A percentile compares a stretch with the other conserved stretches of the same genome.
phyloP scores from a whole-genome alignment of 805 yeast genomes.

The Yamadazyma akitaensis region DNA sequence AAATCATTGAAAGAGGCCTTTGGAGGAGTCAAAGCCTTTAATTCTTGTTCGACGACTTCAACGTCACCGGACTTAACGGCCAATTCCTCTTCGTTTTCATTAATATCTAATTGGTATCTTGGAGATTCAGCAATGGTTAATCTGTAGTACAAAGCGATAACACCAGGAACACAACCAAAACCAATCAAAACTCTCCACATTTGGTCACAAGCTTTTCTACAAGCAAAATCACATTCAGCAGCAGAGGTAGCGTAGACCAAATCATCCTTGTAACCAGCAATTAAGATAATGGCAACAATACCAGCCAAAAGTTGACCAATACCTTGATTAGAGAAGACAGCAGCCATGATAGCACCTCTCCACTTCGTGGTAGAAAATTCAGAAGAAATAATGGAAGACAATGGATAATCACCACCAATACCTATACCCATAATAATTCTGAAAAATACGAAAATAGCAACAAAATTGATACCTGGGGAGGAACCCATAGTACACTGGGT shows the following conservation, averaged over 20 bases:
- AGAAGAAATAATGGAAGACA: conserved; percentile 88
- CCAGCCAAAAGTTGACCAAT: conserved; percentile 92
- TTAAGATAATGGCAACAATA: conserved; percentile 72
- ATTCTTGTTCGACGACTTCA: conserved; percentile 37
- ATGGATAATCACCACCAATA: conserved; percentile 96
- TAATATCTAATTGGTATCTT: conserved; percentile 80
- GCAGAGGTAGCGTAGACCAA: conserved; percentile 52
- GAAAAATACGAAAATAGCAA: conserved; percentile 70
- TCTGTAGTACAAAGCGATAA: conserved; percentile 82
- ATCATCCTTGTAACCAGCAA: conserved; percentile 70
- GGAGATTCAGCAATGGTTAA: conserved; percentile 94
- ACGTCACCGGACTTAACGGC: conserved; percentile 52
- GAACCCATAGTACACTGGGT: conserved; percentile 72
- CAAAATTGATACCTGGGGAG: conserved; percentile 68
- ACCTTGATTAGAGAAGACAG: conserved; percentile 96
- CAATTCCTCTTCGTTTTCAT: conserved; percentile 54
- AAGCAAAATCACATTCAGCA: conserved; percentile 59
- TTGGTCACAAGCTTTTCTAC: conserved; percentile 80
- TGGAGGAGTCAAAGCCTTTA: conserved; percentile 53
- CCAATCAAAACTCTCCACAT: conserved; percentile 94
- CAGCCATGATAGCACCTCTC: conserved; percentile 98
- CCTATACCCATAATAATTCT: conserved; percentile 93
- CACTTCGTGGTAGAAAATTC: conserved; percentile 92
- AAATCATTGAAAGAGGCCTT: conserved; percentile 81
- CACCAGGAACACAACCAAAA: conserved; percentile 87